Base-by-base conservation (phyloP, 768 basidiomycete species). In the Chalciporus pseudorubinellus region DNA sequence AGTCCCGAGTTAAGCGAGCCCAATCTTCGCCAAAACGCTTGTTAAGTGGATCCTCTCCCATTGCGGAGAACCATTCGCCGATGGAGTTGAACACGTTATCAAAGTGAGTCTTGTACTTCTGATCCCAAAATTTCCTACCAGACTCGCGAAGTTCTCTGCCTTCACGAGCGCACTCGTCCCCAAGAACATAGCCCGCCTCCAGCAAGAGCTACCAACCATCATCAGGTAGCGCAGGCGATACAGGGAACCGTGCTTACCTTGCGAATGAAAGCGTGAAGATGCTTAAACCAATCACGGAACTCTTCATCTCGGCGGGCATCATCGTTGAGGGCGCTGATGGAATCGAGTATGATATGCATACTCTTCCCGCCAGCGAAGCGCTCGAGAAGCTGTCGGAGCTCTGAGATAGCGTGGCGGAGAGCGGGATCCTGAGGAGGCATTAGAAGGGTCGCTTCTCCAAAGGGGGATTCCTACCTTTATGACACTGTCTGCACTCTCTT, bases 21-120 rank as follows among this genome's bases (percentile, higher is more conserved):
- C 85, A 89, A 65, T 94, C 91, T 50, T 89, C 79, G 21, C 89
- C 92, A 61, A 97, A 87, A 31, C 80, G 77, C 52, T 78, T 76
- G 75, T 94, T 94, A 12, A 87, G 73, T 1, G 89, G 86, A 68
- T 98, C 95, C 3, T 93, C 83, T 13, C 82, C 85, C 76, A 95
- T 85, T 2, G 87, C 85, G 19, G 78, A 77, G 75, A 94, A 92
- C 86, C 90, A 99, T n/a, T 71, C 66, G 21, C 83, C 79, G 31
- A 87, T 71, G 33, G 81, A 75, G 58, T 83, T 73, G 71, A 92
- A 87, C 34, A 98, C 70, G 43, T 77, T 77, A 65, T 98, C 90
- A 62, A 94, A 91, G 69, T 97, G 89, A 0, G 62, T 66, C 61
- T 82, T 82, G 31, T 88, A 89, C 69, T 83, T 82, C 31, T 74